Base-by-base conservation (phyloP, 257 asterid species). In the Solanum ahanhuiri region DNA sequence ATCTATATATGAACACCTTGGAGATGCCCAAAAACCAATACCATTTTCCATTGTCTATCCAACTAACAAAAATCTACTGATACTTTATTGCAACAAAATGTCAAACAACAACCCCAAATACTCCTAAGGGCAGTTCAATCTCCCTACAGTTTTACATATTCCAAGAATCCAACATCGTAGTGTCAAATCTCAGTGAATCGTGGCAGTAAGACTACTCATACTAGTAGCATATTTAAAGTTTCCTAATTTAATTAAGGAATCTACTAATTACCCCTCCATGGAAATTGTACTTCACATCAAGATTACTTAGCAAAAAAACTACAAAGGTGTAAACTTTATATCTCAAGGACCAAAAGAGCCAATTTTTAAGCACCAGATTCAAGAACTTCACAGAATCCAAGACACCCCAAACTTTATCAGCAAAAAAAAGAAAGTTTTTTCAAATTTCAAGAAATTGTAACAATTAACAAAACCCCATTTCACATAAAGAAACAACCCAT, bases 1-100 rank as follows among this genome's bases (percentile, higher is more conserved):
- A 81, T 91, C 98, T 83, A 86, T 22, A 84, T 48, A 88, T 54
- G 93, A 82, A 85, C 87, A 67, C 30, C 51, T 75, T 34, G 91
- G 88, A n/a, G 89, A 81, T 82, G 90, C 71, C 90, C 91, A 90
- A 87, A 77, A 88, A 12, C 87, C 87, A 54, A 82, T n/a, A 34
- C 90, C 83, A 85, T 93, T 84, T 86, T 69, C 79, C 58, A 28
- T 57, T 54, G 12, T n/a, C 63, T 12, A 17, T 57, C 57, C 72
- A 37, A 63, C 34, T 7, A 30, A 54, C 22, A 48, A 45, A 75
- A 73, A 43, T 71, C 17, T 12, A 64, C 45, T 25, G 14, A 25
- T 10, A 41, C n/a, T 54, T 33, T 12, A 20, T 12, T 25, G 57
- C 45, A 22, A 51, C n/a, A 20, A 88, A 60, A 23, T 67, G 71